Evolutionary conservation across 495 filamentous ascomycete genomes (phyloP).

Genomic region (Geopyxis carbonaria): DNA sequence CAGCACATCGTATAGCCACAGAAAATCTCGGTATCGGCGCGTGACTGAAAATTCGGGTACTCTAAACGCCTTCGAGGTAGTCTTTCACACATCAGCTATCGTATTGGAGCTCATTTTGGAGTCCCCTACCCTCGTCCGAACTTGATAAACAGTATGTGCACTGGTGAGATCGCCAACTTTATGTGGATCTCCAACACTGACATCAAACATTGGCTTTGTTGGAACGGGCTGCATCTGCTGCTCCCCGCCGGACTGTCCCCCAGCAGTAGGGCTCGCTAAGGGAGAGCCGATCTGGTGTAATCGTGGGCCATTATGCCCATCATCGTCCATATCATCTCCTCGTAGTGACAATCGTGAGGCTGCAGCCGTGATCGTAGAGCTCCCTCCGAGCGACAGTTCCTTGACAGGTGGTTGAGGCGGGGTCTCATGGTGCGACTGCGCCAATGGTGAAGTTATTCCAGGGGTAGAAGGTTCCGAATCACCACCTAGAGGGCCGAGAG

Average conservation of each 20-base stretch:
- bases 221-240: constrained; percentile 45
- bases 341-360: constrained; percentile 31
- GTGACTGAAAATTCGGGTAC: constrained; percentile 80
- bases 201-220: constrained; percentile 77
- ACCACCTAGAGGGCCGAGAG: constrained; percentile 69
- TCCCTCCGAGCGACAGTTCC: constrained; percentile 35
- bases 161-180: constrained; percentile 94
- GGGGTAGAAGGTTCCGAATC: constrained; percentile 25
- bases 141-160: constrained; percentile 93
- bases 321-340: constrained; percentile 40
- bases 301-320: not conserved
- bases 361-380: not conserved
- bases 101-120: too few species aligned
- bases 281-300: constrained; percentile 4
- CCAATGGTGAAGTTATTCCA: too few species aligned
- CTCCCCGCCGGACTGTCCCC: constrained; percentile 2
- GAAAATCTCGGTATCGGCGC: constrained; percentile 84
- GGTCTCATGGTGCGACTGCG: constrained; percentile 34
- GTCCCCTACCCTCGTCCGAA: constrained; percentile 79
- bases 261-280: constrained; percentile 1
- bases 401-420: constrained; percentile 85
- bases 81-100: constrained; percentile 34
- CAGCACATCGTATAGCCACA: constrained; percentile 90
- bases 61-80: constrained; percentile 87
- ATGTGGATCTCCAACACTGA: constrained; percentile 86